Evolutionary conservation across 176 grass and related monocot genomes (phyloP), one percentile per base, ranked within the genome.

Genomic region (Urochloa ruziziensis): DNA sequence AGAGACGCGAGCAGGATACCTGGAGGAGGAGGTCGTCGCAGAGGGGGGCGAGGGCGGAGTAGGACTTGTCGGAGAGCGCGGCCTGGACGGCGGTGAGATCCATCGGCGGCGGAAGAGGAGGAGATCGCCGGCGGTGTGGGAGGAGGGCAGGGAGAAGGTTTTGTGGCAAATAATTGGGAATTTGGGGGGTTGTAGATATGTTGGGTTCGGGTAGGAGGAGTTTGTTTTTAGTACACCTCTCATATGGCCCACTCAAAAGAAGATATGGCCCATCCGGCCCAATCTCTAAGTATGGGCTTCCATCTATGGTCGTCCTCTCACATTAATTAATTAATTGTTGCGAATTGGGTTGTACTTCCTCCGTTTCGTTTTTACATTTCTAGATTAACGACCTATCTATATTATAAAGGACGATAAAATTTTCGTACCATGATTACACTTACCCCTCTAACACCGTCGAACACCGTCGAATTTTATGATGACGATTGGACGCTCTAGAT

Each of bases 1-100:
- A 62, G 78, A 77, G 46, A 66, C 28, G 12, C 24, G 47, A 21
- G 5, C 17, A 1, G 44, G 34, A 59, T 87, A 82, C 94, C 87
- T 89, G 87, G 21, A 96, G 85, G 85, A 93, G 24, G 60, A 94
- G 84, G 11, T 97, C 94, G 54, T 97, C 91, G 82, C 89, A 97
- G 78, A 97, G 82, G 21, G 74, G 19, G 70, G 89, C 91, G 29
- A 94, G 6, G 30, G 67, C 29, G 35, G 80, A 35, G 87, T 86
- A 97, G 60, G 89, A 92, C 74, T 57, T 83, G 66, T 83, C 62
- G 59, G 91, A 43, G 80, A 94, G 82, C 19, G 94, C 89, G 58
- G 58, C 82, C 64, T 88, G 70, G 14, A 97, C 82, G 25, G 88
- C 59, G 23, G 89, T 84, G 70, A 97, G 82, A 80, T 97, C 94